These are phyloP conservation scores for Ogataea siamensis DNA, from an alignment of 805 yeast genomes.

Conservation along the genomic window DNA sequence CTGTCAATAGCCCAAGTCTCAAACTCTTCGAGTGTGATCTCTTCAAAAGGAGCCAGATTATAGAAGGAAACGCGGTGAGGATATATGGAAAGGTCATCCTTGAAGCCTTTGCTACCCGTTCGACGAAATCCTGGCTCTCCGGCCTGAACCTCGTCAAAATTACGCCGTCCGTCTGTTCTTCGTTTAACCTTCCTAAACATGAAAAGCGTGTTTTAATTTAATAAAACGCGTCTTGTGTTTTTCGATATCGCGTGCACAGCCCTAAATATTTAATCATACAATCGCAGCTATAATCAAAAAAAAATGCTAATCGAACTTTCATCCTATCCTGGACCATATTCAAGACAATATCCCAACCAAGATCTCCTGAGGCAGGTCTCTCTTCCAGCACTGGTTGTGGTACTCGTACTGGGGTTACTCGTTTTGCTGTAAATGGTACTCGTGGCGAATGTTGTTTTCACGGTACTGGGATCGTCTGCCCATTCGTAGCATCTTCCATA, in stretches of 20 bases:
- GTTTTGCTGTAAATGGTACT: conserved; percentile 8
- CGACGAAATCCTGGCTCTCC: conserved; percentile 29
- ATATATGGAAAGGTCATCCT: conserved; percentile 33
- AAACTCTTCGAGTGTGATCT: conserved; percentile 87
- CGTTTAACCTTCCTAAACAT: conserved; percentile 78
- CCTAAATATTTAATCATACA: conserved; percentile 2
- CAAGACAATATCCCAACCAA: conserved; percentile 24
- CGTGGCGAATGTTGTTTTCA: conserved; percentile 12
- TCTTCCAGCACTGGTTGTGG: conserved; percentile 4
- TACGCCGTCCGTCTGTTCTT: conserved; percentile 70
- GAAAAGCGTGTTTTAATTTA: conserved; percentile 7
- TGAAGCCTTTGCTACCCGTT: conserved; percentile 32
- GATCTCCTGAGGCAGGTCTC: conserved; percentile 20
- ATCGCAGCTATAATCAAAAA: not conserved
- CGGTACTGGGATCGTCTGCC: conserved; percentile 29
- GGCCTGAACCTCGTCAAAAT: conserved; percentile 42
- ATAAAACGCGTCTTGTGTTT: conserved; percentile 3
- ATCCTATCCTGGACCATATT: conserved; percentile 16
- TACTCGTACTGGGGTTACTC: conserved; percentile 6
- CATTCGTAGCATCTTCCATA: conserved; percentile 50
- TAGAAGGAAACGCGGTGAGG: conserved; percentile 72
- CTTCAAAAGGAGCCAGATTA: conserved; percentile 72
- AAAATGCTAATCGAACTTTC: not conserved
- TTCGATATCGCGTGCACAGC: conserved; percentile 7
- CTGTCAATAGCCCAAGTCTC: conserved; percentile 96